Evolutionary conservation across 2,329 filamentous ascomycete genomes (phyloP).

Genomic region (Colletotrichum orbiculare): DNA sequence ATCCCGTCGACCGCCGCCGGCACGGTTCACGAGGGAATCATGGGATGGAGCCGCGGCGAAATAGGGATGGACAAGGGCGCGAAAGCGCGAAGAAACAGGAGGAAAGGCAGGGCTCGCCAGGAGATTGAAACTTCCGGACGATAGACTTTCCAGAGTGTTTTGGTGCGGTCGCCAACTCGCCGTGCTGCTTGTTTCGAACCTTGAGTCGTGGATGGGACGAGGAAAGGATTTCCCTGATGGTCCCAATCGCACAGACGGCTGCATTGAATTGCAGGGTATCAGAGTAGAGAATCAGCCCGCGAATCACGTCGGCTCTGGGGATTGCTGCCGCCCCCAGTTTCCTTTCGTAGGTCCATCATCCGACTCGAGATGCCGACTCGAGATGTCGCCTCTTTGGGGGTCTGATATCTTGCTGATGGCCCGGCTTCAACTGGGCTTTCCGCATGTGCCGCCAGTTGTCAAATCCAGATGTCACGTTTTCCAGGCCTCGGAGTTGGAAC

Average conservation of each 20-base stretch:
- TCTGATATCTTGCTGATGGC: constrained; percentile 5
- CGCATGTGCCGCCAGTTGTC: constrained; percentile 9
- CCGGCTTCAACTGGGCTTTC: neutral
- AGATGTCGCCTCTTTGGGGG: neutral
- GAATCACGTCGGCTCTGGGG: constrained; percentile 6
- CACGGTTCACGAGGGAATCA: constrained; percentile 19
- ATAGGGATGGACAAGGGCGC: neutral
- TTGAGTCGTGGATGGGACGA: constrained; percentile 27
- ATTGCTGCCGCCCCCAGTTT: neutral
- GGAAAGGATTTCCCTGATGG: constrained; percentile 31
- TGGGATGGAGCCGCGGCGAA: constrained; percentile 18
- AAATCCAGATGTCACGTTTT: constrained; percentile 18
- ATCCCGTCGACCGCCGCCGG: constrained; percentile 7
- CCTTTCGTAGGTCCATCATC: neutral
- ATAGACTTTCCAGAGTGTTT: constrained; percentile 37
- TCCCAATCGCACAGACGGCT: constrained; percentile 26
- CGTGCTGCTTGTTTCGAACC: constrained; percentile 33
- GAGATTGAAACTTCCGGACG: constrained; percentile 25
- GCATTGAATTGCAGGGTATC: constrained; percentile 31
- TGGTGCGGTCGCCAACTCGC: constrained; percentile 29
- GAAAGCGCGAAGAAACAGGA: neutral
- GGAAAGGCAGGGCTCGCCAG: neutral
- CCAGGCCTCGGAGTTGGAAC: constrained; percentile 29
- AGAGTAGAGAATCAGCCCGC: neutral
- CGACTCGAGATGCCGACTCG: neutral